Percentiles rank a stretch among this genome's conserved stretches.
Evolutionary conservation across 306 rosid genomes (phyloP).

Genomic region (Adenanthera pavonina): DNA sequence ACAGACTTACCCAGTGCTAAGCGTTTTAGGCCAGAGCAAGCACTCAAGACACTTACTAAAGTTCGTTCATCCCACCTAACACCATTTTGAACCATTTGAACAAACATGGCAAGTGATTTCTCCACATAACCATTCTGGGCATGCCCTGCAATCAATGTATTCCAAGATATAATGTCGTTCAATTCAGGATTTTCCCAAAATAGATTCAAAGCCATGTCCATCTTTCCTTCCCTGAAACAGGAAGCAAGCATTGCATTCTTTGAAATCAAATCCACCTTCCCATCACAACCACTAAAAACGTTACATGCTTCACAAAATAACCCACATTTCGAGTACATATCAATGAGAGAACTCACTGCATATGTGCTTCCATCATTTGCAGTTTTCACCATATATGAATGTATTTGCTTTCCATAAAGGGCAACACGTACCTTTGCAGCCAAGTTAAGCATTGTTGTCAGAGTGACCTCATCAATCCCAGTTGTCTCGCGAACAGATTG

Average conservation of each 20-base stretch:
- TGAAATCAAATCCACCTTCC: constrained; percentile 58
- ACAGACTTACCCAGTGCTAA: constrained; percentile 62
- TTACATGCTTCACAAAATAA: constrained; percentile 56
- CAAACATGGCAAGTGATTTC: constrained; percentile 61
- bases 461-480: constrained; percentile 65
- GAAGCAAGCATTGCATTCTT: constrained; percentile 85
- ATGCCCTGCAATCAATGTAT: constrained; percentile 77
- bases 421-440: constrained; percentile 52
- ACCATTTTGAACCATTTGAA: constrained; percentile 56
- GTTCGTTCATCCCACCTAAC: constrained; percentile 65
- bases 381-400: constrained; percentile 78
- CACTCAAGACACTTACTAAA: constrained; percentile 69
- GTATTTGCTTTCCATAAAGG: constrained; percentile 71
- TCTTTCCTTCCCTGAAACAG: constrained; percentile 74
- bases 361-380: constrained; percentile 58
- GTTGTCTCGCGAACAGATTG: constrained; percentile 47
- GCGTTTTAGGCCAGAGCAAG: constrained; percentile 64
- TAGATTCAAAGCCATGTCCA: constrained; percentile 65
- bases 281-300: constrained; percentile 51
- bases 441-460: constrained; percentile 74
- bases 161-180: constrained; percentile 76
- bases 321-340: constrained; percentile 84
- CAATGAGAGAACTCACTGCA: constrained; percentile 68
- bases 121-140: constrained; percentile 62
- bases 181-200: constrained; percentile 54